Percentiles rank a stretch among this genome's conserved stretches.
phyloP scores from a whole-genome alignment of 2,329 filamentous ascomycete species.

The Fusarium dlaminii region DNA sequence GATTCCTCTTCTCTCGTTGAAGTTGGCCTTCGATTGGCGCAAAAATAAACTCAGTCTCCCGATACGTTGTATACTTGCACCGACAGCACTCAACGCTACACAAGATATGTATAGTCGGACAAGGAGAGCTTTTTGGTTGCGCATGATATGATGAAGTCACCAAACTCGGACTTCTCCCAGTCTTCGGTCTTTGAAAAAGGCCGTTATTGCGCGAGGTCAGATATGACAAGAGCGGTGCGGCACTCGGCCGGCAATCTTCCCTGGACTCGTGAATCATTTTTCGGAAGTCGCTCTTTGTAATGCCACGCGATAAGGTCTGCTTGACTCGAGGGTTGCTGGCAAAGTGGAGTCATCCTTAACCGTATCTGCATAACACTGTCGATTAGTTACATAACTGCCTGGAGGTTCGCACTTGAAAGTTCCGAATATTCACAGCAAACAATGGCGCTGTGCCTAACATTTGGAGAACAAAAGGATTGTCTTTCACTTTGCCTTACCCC shows the following conservation, averaged over 20 bases:
- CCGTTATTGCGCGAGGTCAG: neutral
- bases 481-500: neutral
- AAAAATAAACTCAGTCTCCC: neutral
- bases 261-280: neutral
- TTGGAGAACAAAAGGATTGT: rapidly evolving
- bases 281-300: conserved; percentile 9
- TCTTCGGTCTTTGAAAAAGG: neutral
- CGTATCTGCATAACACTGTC: neutral
- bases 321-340: neutral
- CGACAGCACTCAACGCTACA: neutral
- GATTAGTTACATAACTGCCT: conserved; percentile 17
- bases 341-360: conserved; percentile 1
- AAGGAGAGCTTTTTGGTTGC: neutral
- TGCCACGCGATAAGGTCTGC: neutral
- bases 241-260: conserved; percentile 17
- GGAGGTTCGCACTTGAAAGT: neutral
- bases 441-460: neutral
- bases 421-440: neutral
- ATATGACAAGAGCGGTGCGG: conserved; percentile 1
- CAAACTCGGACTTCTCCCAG: neutral
- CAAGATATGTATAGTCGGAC: neutral
- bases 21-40: neutral
- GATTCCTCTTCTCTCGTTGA: neutral
- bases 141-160: neutral
- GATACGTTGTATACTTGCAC: neutral